Base-by-base conservation (phyloP, 2,329 filamentous ascomycete species). In the Davidsoniella virescens region DNA sequence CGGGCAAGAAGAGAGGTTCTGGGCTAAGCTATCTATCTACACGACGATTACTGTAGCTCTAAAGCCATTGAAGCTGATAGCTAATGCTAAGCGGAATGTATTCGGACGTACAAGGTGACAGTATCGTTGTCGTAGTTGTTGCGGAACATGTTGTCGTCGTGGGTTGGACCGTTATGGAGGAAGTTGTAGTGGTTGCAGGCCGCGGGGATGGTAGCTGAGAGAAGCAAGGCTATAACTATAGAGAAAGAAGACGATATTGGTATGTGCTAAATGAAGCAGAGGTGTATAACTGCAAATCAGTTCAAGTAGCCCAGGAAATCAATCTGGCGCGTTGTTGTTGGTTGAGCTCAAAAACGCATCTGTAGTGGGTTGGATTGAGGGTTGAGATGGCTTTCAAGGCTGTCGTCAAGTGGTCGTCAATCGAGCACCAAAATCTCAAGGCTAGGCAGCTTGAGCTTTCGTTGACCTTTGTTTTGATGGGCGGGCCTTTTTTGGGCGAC, bases 121-220 rank as follows among this genome's bases (percentile, higher is more conserved):
- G 90, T 94, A 70, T 98, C 92, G 80, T 98, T 98, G 73, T 98
- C 92, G 76, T 98, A 98, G 71, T 96, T 96, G 76, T 98, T 98
- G 70, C 92, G 80, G 73, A 98, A 98, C 92, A 98, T 96, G 63
- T 63, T 80, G 75, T 57, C 53, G 45, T 45, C 36, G 49, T 33
- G 7, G 38, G 29, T 10, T 43, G 20, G 38, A 16, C 37, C 9
- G 10, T 16, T 43, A 23, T n/a, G 33, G 16, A 44, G 26, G 6
- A 25, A 26, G 4, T 10, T n/a, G 18, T 16, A 33, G 37, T 39
- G 12, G 23, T 40, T 41, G 20, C 33, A 47, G 42, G 44, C 40
- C 26, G 20, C 33, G 43, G 42, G 20, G 38, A 25, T 46, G 26
- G 43, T 20, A n/a, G 38, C 18, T 37, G 14, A 10, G 25, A 42